Conservation (phyloP, 305 asterid species). For the Plantago coronopus region DNA sequence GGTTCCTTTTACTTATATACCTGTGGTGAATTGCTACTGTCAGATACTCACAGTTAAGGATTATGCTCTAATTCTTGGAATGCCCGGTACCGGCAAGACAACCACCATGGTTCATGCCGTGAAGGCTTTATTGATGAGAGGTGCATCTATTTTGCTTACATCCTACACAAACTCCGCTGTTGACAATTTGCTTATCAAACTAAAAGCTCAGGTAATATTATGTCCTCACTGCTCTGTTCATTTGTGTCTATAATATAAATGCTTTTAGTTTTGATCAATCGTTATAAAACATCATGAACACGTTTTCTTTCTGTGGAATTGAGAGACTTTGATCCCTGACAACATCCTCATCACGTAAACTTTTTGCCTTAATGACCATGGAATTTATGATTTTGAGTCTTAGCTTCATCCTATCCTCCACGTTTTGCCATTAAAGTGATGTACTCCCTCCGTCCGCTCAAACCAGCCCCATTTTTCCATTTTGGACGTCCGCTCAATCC, state of each 20-base stretch:
- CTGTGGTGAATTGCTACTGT: conserved; percentile 15
- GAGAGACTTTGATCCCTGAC: too few relatives aligned
- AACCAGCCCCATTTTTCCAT: too few relatives aligned
- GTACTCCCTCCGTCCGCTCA: too few relatives aligned
- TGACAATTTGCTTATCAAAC: conserved; percentile 83
- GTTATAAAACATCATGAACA: not conserved
- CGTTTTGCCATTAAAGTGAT: too few relatives aligned
- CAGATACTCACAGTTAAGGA: conserved; percentile 94
- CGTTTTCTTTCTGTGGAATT: too few relatives aligned
- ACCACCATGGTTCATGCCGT: conserved; percentile 96
- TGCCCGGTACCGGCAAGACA: conserved; percentile 99
- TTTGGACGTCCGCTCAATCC: too few relatives aligned
- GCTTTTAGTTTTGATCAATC: conserved; percentile 16
- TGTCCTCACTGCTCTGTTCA: conserved; percentile 12
- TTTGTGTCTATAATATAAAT: conserved; percentile 14
- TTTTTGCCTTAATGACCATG: too few relatives aligned
- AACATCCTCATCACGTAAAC: too few relatives aligned
- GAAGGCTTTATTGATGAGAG: conserved; percentile 79
- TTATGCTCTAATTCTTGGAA: conserved; percentile 89
- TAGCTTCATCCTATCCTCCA: too few relatives aligned
- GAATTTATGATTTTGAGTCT: too few relatives aligned
- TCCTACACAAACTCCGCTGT: conserved; percentile 90
- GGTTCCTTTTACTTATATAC: conserved; percentile 26
- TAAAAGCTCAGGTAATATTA: conserved; percentile 79
- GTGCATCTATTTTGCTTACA: conserved; percentile 81